Evolutionary conservation across 2,329 filamentous ascomycete species (phyloP), one percentile per base, ranked within the genome.

Genomic region (Cytospora paraplurivora): DNA sequence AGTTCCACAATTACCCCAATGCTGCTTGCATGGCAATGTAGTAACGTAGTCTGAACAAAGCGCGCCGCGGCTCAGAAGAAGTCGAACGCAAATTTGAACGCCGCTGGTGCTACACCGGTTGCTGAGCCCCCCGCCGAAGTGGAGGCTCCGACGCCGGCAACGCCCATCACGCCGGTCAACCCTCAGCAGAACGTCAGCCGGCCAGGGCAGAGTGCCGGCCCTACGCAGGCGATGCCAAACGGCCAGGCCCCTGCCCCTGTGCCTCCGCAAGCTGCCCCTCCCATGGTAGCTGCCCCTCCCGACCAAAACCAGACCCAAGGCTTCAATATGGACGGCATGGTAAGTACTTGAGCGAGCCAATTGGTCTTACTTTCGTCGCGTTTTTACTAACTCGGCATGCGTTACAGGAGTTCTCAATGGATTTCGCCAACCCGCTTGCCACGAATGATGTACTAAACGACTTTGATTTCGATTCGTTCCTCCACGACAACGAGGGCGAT

Each of bases 401-500:
- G 12, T 21, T 52, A 6, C 62, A 77, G 72, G 78, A 81, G 63
- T 85, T 85, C 62, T 59, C 68, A 49, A 80, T 88, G 74, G 83
- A 83, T 62, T 83, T 86, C 71, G 78, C 81, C 61, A 84, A 86
- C 67, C 82, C 85, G 2, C 72, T 82, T 33, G 77, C 78, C 65
- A 79, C 80, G 7, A 76, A 75, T 60, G 82, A 88, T 70, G 86
- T 88, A 41, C 77, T 89, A 55, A 85, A 85, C 69, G 86, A 88
- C 67, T 89, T 89, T 69, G 87, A 89, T 68, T 85, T 89, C 68
- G 87, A 89, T 73, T 88, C 86, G 1, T 89, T 89, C 77, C 76
- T 89, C 8, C 85, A 89, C 67, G 80, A 83, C 62, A 80, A 82
- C 64, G 82, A 82, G 54, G 78, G 75, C 38, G 81, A 79, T 49